phyloP scores from a whole-genome alignment of 805 yeast genomes.

The Kodamaea jinghongensis region DNA sequence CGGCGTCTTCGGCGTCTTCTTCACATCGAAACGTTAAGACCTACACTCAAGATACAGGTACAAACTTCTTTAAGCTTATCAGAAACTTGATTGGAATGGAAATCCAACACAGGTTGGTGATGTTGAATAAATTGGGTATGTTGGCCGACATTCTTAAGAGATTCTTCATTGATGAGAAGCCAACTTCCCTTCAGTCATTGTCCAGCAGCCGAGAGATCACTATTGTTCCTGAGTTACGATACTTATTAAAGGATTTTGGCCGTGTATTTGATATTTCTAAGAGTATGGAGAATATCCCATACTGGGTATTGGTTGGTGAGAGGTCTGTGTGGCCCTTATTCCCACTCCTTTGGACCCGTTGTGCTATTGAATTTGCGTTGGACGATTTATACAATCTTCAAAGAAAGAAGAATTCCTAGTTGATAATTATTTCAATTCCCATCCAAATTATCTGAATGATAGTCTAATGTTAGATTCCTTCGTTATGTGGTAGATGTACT shows the following conservation, averaged over 20 bases:
- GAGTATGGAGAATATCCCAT: conserved; percentile 68
- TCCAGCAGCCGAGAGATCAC: conserved; percentile 69
- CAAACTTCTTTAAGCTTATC: conserved; percentile 30
- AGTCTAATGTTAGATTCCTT: conserved; percentile 52
- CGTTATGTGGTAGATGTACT: conserved; percentile 57
- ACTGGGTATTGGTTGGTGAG: conserved; percentile 91
- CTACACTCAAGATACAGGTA: conserved; percentile 32
- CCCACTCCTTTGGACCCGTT: conserved; percentile 80
- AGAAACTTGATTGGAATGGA: conserved; percentile 70
- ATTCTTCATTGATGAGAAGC: conserved; percentile 80
- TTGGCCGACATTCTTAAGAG: conserved; percentile 68
- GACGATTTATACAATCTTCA: conserved; percentile 65
- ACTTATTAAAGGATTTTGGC: conserved; percentile 67
- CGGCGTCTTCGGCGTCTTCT: not conserved
- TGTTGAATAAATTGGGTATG: conserved; percentile 75
- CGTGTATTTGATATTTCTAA: conserved; percentile 76
- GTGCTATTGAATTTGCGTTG: conserved; percentile 84
- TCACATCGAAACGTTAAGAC: conserved; percentile 26
- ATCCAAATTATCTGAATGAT: no score
- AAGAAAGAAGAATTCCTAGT: conserved; percentile 29
- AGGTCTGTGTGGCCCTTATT: conserved; percentile 89
- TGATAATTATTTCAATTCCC: no score
- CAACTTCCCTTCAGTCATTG: conserved; percentile 66
- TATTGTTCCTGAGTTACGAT: conserved; percentile 81
- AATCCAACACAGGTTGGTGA: conserved; percentile 77